These are phyloP conservation scores for Kitagawia praeruptora DNA, from an alignment of 129 eudicot species.

Conservation along the genomic window DNA sequence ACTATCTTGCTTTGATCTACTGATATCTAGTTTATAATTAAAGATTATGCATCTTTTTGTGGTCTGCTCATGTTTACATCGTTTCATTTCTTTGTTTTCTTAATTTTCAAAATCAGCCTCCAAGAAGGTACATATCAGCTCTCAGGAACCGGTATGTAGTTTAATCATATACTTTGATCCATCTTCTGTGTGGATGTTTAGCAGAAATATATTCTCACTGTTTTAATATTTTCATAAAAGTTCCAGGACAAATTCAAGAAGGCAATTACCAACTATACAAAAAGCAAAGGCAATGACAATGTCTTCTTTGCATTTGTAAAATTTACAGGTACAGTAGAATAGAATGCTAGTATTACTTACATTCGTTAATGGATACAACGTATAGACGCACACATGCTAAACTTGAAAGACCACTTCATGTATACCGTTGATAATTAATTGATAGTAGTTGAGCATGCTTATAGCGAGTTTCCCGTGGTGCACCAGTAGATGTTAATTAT, in stretches of 20 bases:
- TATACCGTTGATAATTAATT: background rate
- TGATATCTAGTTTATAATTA: conserved; percentile 13
- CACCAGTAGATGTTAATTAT: background rate
- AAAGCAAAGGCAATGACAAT: conserved; percentile 18
- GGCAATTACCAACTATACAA: conserved; percentile 16
- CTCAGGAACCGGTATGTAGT: conserved; percentile 36
- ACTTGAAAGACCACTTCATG: background rate
- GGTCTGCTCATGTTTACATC: background rate
- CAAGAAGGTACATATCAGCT: conserved; percentile 20
- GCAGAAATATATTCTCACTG: background rate
- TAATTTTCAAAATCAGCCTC: conserved; percentile 28
- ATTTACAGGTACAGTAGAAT: conserved; percentile 20
- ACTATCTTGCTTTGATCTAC: too few species aligned
- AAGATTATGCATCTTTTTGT: conserved; percentile 6
- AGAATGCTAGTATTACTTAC: background rate
- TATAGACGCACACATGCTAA: background rate
- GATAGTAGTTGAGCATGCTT: background rate
- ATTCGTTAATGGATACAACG: background rate
- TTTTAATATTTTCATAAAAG: conserved; percentile 25
- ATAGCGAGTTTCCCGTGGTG: background rate
- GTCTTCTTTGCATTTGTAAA: conserved; percentile 10
- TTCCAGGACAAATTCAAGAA: conserved; percentile 18
- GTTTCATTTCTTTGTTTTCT: conserved; percentile 12
- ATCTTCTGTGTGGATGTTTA: background rate
- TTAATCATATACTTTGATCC: background rate